A percentile compares a stretch with the other conserved stretches of the same genome.
Conservation (phyloP, 139 green algal species). For the Tetradesmus obliquus region DNA sequence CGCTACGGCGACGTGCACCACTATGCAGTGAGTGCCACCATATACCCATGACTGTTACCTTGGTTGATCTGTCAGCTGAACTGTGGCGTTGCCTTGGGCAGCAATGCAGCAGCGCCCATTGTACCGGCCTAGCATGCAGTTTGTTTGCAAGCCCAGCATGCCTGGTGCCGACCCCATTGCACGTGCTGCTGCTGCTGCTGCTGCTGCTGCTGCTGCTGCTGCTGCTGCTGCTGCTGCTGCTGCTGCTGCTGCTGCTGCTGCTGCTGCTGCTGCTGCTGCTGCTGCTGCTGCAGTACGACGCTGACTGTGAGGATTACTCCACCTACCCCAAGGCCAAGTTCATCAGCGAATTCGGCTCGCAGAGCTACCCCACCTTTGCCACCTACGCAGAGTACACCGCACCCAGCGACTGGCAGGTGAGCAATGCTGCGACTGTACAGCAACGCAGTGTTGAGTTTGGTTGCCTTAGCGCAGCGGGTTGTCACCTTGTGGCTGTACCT, state of each 20-base stretch:
- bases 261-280: background rate
- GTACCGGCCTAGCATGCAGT: too few relatives aligned
- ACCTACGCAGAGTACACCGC: slow-evolving; percentile 26
- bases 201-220: background rate
- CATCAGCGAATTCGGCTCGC: slow-evolving; percentile 43
- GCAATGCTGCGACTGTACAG: too few relatives aligned
- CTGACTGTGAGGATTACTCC: slow-evolving; percentile 32
- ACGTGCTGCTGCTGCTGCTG: background rate
- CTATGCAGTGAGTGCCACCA: slow-evolving; percentile 17
- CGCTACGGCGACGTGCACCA: slow-evolving; percentile 40
- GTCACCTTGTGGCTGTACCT: too few relatives aligned
- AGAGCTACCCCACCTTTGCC: slow-evolving; percentile 23
- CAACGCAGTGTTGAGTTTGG: too few relatives aligned
- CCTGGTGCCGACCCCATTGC: too few relatives aligned
- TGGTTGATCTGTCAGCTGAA: too few relatives aligned
- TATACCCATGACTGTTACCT: too few relatives aligned
- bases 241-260: background rate
- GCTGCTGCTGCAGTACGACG: slow-evolving; percentile 24
- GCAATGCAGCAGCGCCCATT: too few relatives aligned
- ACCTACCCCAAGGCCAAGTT: slow-evolving; percentile 48
- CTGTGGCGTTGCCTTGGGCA: background rate
- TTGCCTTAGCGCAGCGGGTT: too few relatives aligned
- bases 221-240: background rate
- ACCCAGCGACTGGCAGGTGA: slow-evolving; percentile 25
- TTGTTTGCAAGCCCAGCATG: too few relatives aligned